Percentiles rank a stretch among this genome's conserved stretches.
Evolutionary conservation across 1,284 basidiomycete species (phyloP).

Genomic region (Ganoderma multipileum): DNA sequence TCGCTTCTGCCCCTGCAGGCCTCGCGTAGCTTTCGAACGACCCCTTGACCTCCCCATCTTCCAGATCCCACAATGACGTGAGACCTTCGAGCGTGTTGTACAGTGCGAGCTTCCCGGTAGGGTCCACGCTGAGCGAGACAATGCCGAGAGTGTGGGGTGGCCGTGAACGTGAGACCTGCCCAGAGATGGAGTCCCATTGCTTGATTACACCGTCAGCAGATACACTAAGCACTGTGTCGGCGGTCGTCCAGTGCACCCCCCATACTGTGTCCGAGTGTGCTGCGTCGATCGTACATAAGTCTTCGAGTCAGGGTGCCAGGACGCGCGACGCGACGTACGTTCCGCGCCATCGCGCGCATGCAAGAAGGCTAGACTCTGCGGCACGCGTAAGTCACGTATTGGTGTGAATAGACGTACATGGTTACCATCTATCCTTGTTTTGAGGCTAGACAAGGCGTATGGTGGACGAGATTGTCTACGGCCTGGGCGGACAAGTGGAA

Average conservation of each 20-base stretch:
- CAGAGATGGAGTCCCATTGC: slow-evolving; percentile 71
- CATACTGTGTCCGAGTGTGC: slow-evolving; percentile 87
- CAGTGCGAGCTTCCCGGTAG: slow-evolving; percentile 67
- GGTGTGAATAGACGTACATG: not conserved
- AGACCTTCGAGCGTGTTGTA: slow-evolving; percentile 85
- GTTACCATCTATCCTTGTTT: not conserved
- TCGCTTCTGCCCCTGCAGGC: slow-evolving; percentile 50
- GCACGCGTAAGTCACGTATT: slow-evolving; percentile 12
- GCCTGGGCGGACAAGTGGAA: not conserved
- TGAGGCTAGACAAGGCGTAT: not conserved
- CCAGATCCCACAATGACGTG: slow-evolving; percentile 75
- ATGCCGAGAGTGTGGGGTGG: slow-evolving; percentile 79
- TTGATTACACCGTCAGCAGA: slow-evolving; percentile 80
- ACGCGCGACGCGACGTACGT: slow-evolving; percentile 55
- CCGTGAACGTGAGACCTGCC: slow-evolving; percentile 68
- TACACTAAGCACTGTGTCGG: slow-evolving; percentile 69
- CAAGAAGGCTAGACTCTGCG: slow-evolving; percentile 75
- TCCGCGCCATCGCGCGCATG: slow-evolving; percentile 75
- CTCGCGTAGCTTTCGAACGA: slow-evolving; percentile 77
- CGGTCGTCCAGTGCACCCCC: slow-evolving; percentile 76
- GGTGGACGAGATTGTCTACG: not conserved
- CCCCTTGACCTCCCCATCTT: slow-evolving; percentile 62
- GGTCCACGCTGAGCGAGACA: slow-evolving; percentile 71
- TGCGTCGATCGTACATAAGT: slow-evolving; percentile 40
- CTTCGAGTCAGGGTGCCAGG: slow-evolving; percentile 7